Conservation (phyloP, 495 filamentous ascomycete genomes). For the Penicillium lividum region DNA sequence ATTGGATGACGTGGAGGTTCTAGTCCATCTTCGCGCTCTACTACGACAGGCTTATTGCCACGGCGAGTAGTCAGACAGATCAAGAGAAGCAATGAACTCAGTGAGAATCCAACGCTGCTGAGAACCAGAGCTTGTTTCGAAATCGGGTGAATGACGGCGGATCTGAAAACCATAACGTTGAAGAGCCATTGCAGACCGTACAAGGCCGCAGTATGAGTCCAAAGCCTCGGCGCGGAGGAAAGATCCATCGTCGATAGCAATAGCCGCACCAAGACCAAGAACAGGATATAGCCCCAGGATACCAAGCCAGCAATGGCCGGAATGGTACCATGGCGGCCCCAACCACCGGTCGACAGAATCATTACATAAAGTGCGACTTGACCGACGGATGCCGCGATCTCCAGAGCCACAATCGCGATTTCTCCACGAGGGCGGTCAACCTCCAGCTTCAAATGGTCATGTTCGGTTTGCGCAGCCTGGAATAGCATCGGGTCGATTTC, state of each 20-base stretch:
- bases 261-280: slow-evolving; percentile 72
- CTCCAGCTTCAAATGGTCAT: slow-evolving; percentile 68
- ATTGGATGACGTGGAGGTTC: slow-evolving; percentile 82
- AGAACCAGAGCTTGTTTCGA: slow-evolving; percentile 57
- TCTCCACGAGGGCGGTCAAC: slow-evolving; percentile 77
- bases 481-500: slow-evolving; percentile 60
- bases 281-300: slow-evolving; percentile 80
- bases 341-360: slow-evolving; percentile 55
- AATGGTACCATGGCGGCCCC: slow-evolving; percentile 56
- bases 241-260: slow-evolving; percentile 67
- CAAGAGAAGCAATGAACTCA: slow-evolving; percentile 70
- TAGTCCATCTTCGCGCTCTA: slow-evolving; percentile 84
- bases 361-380: slow-evolving; percentile 66
- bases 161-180: slow-evolving; percentile 74
- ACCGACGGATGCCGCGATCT: slow-evolving; percentile 71
- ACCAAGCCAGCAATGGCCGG: slow-evolving; percentile 65
- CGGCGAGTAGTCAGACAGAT: slow-evolving; percentile 81
- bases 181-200: slow-evolving; percentile 85
- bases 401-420: slow-evolving; percentile 64
- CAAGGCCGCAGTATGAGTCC: slow-evolving; percentile 90
- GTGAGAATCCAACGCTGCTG: slow-evolving; percentile 66
- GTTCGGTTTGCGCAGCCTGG: slow-evolving; percentile 64
- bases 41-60: slow-evolving; percentile 84
- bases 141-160: slow-evolving; percentile 75
- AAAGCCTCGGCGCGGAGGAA: slow-evolving; percentile 66